Base-by-base conservation (phyloP, 495 filamentous ascomycete genomes). In the Talaromyces adpressus region DNA sequence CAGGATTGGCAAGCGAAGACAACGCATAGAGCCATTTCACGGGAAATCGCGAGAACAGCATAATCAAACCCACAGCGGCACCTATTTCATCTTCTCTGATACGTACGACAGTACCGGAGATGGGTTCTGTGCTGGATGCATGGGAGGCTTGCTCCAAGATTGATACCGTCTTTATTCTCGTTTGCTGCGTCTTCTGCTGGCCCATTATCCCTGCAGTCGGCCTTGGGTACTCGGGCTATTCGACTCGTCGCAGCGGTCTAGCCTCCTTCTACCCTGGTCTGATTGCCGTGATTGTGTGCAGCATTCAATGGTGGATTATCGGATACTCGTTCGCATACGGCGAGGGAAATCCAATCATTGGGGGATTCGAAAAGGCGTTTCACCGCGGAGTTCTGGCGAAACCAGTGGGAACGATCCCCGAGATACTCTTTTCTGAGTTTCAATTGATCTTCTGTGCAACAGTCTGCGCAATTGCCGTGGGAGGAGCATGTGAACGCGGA, bases 371-470 rank as follows among this genome's bases (percentile, higher is more conserved):
- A 59, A 75, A 79, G 52, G 66, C 65, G 3, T 77, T 77, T 60
- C 77, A 79, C 47, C 59, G 65, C 6, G 71, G 68, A 18, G 75
- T 79, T 12, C 70, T 81, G 0, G 73, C 71, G 1, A 65, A 79
- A 12, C 77, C 78, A 2, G 67, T 81, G 5, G 76, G 75, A 8
- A 69, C 73, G 0, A 77, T 82, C 18, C 81, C 82, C 2, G 82
- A 82, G 58, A 76, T 84, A 39, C 69, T 82, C 8, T 83, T 82
- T 69, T 77, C 77, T 20, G 68, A 83, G 41, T 84, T 82, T 64
- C 82, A 84, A 69, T 72, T 79, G 61, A 74, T 83, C 39, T 84
- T 83, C 70, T 77, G 76, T 66, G 79, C 78, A 25, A 78, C 76
- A 30, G 81, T 82, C 1, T 78, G 78, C 58, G 73, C 69, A 14